Evolutionary conservation across 139 green algal genomes (phyloP).

Genomic region (Haematococcus sp.): DNA sequence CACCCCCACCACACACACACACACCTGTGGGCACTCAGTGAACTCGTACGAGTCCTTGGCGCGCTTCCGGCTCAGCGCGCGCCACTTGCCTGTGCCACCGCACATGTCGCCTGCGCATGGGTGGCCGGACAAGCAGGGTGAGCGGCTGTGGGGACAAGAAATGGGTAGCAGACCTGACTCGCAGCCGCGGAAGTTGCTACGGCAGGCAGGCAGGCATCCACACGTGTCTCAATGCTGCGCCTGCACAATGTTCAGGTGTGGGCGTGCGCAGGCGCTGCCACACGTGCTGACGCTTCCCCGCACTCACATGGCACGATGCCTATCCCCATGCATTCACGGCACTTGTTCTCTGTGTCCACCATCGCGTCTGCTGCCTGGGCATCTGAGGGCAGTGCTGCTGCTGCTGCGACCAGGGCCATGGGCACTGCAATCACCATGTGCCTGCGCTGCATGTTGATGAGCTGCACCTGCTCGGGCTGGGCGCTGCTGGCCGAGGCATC

Average conservation of each 20-base stretch:
- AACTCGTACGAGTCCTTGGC: conserved; percentile 97
- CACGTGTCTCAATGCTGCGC: background rate
- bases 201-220: background rate
- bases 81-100: conserved; percentile 97
- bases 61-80: conserved; percentile 89
- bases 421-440: conserved; percentile 28
- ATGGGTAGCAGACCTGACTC: background rate
- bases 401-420: conserved; percentile 28
- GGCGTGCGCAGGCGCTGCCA: background rate
- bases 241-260: background rate
- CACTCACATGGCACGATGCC: conserved; percentile 74
- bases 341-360: conserved; percentile 40
- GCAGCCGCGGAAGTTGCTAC: background rate
- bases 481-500: background rate
- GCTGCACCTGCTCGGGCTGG: background rate
- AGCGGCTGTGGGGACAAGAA: background rate
- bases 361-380: conserved; percentile 18
- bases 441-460: conserved; percentile 45
- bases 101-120: conserved; percentile 99
- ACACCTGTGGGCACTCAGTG: conserved; percentile 89
- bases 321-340: conserved; percentile 79
- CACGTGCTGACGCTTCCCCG: background rate
- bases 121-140: background rate
- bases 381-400: background rate
- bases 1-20: too few relatives aligned